Conservation (phyloP, 345 rosid genomes). For the Triadica sebifera region DNA sequence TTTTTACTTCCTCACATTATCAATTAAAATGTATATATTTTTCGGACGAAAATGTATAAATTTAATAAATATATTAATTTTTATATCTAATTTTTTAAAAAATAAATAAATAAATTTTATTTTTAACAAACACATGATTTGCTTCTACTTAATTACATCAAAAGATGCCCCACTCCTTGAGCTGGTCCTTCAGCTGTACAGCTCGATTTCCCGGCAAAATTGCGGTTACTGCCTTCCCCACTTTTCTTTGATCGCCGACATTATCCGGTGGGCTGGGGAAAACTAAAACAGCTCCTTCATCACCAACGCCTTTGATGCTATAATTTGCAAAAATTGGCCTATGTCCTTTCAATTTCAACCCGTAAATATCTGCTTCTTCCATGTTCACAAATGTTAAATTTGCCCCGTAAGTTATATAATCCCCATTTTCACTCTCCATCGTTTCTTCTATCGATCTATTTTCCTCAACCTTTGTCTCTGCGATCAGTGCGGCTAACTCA, state of each 20-base stretch:
- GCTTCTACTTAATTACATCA: not conserved
- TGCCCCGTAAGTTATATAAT: conserved; percentile 56
- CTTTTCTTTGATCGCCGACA: no score
- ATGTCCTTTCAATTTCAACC: conserved; percentile 46
- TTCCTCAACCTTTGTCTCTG: conserved; percentile 18
- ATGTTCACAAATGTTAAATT: conserved; percentile 65
- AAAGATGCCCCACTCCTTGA: conserved; percentile 27
- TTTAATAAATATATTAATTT: no score
- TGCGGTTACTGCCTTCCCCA: conserved; percentile 37
- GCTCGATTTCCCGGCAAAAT: conserved; percentile 43
- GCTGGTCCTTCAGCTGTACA: conserved; percentile 34
- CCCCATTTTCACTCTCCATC: conserved; percentile 28
- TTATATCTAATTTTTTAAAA: no score
- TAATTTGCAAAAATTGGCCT: conserved; percentile 49
- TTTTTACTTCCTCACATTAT: no score
- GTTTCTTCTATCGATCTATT: conserved; percentile 32
- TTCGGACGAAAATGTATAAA: no score
- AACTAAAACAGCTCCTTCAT: conserved; percentile 56
- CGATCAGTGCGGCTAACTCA: conserved; percentile 44
- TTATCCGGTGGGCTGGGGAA: conserved; percentile 29
- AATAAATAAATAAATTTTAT: no score
- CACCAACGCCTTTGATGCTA: conserved; percentile 51
- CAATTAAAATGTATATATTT: no score
- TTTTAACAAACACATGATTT: no score
- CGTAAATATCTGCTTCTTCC: conserved; percentile 45